Evolutionary conservation across 495 filamentous ascomycete genomes (phyloP).

Genomic region (Penicillium angulare): DNA sequence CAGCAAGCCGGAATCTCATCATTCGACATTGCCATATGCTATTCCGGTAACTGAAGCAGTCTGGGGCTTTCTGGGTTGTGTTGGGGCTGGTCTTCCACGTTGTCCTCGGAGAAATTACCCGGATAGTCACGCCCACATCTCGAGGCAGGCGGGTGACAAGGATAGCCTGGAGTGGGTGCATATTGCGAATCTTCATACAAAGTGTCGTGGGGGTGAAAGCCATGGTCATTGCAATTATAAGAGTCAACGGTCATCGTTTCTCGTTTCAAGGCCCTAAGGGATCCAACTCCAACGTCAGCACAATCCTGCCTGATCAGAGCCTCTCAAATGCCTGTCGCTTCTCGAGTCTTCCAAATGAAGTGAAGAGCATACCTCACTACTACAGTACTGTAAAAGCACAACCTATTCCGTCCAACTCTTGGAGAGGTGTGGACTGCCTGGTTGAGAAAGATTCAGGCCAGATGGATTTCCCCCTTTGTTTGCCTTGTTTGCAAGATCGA

Average conservation of each 20-base stretch:
- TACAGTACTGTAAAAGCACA: background rate
- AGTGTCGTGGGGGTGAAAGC: no score
- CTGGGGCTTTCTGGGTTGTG: no score
- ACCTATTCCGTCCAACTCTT: background rate
- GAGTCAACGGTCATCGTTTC: no score
- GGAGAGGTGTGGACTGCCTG: background rate
- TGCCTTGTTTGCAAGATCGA: background rate
- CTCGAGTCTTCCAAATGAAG: background rate
- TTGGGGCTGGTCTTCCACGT: no score
- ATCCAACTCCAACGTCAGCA: background rate
- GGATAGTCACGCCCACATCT: no score
- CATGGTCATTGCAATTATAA: no score
- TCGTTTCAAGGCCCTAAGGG: no score
- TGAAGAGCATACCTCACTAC: background rate
- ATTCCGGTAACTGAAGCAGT: slow-evolving; percentile 15
- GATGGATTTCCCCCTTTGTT: background rate
- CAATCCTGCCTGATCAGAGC: background rate
- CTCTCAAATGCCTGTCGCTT: background rate
- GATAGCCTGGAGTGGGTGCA: no score
- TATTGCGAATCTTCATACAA: no score
- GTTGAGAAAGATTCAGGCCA: background rate
- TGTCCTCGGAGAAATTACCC: no score
- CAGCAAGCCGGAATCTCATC: slow-evolving; percentile 28
- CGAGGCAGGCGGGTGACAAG: no score
- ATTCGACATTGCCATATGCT: slow-evolving; percentile 19